Evolutionary conservation across 129 eudicot species (phyloP).

Genomic region (Saussurea involucrata): DNA sequence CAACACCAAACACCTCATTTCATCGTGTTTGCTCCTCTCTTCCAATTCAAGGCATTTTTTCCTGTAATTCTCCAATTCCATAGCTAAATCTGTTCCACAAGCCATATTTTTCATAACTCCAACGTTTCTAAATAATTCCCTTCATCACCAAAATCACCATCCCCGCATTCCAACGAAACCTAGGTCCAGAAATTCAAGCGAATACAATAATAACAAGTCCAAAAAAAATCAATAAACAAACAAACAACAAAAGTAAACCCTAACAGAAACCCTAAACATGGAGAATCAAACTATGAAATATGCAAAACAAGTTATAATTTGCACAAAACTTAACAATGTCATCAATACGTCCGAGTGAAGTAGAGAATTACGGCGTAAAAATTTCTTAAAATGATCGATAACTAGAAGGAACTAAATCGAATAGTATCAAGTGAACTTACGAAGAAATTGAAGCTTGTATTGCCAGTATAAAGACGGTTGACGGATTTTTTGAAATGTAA

Average conservation of each 20-base stretch:
- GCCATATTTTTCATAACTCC: conserved; percentile 9
- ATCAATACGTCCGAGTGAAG: not conserved
- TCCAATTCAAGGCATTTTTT: conserved; percentile 30
- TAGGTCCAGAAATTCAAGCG: not conserved
- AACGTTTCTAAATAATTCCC: not conserved
- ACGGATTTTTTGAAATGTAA: not conserved
- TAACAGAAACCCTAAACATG: not conserved
- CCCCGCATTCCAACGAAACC: conserved; percentile 12
- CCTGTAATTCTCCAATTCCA: conserved; percentile 19
- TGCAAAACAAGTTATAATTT: not conserved
- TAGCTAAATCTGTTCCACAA: conserved; percentile 12
- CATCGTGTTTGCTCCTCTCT: conserved; percentile 28
- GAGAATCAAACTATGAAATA: not conserved
- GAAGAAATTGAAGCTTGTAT: conserved; percentile 4
- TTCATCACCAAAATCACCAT: not conserved
- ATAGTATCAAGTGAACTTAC: not conserved
- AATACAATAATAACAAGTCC: not conserved
- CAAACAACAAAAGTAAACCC: conserved; percentile 1
- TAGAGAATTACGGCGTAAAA: not conserved
- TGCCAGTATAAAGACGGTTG: not conserved
- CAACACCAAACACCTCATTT: conserved; percentile 31
- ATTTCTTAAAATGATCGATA: not conserved
- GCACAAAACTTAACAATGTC: not conserved
- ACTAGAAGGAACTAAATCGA: not conserved
- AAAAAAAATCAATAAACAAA: not conserved